Base-by-base conservation (phyloP, 176 grass and related monocot genomes). In the Carex myosuroides region DNA sequence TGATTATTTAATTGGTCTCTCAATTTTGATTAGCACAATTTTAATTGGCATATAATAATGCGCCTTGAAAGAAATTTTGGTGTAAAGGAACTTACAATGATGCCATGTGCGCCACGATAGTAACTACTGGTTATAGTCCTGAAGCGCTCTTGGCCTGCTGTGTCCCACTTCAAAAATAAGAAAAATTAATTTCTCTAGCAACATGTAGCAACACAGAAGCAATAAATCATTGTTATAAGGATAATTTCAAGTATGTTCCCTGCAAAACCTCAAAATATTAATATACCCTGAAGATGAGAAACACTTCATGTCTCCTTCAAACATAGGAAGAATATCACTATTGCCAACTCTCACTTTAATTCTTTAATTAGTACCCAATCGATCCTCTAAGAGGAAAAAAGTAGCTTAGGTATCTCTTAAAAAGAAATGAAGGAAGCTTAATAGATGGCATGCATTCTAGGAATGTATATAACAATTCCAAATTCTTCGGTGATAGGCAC, bases 101-200 rank as follows among this genome's bases (percentile, higher is more conserved):
- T 97, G 32, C 91, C 94, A 82, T 97, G 94, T 81, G 94, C 94
- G 26, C 94, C 94, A n/a, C 91, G 91, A 30, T 97, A 97, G 71
- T 97, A 97, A 85, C 94, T 97, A 73, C 91, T 97, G 3, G 94
- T 97, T 35, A 97, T 97, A 42, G 94, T 97, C 69, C 94, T 93
- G 86, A 97, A 97, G 8, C 94, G 86, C 68, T 97, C 94, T 91
- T 97, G 94, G 3, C 94, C 91, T 88, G 94, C 94, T 60, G 89
- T 97, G 82, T 97, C 94, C 94, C 94, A 97, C 94, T 97, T 81
- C 42, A 22, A 33, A 54, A 30, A 80, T 9, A 86, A 73, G 32
- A 50, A 3, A 13, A 64, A 62, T 46, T 70, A 50, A 86, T 52
- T 54, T 64, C 18, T 46, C 41, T 64, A 81, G 37, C 37, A 79